Conservation (phyloP, 2,329 filamentous ascomycete genomes). For the Hawksworthiomyces lignivorus region DNA sequence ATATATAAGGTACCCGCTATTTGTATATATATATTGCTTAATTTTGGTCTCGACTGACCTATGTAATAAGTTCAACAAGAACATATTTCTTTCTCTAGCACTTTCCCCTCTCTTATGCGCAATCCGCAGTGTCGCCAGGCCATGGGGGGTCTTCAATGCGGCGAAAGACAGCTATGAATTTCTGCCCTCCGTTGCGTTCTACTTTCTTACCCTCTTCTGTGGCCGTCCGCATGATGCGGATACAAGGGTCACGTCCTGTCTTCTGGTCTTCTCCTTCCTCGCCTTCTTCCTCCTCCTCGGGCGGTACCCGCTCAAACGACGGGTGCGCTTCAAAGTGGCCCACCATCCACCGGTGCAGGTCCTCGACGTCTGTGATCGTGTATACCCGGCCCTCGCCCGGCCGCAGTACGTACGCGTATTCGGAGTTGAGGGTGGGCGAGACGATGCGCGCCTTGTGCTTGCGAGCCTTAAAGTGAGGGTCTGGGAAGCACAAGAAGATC, state of each 20-base stretch:
- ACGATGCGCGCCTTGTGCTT: slow-evolving; percentile 98
- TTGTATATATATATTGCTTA: too few species aligned
- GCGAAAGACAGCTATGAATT: slow-evolving; percentile 84
- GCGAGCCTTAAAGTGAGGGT: slow-evolving; percentile 93
- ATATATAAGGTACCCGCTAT: too few species aligned
- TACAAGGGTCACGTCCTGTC: slow-evolving; percentile 58
- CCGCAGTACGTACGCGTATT: slow-evolving; percentile 81
- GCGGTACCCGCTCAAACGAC: slow-evolving; percentile 64
- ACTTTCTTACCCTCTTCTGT: slow-evolving; percentile 99
- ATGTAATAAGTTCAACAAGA: too few species aligned
- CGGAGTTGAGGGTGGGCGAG: slow-evolving; percentile 76
- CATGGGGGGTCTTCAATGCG: slow-evolving; percentile 73
- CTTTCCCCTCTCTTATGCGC: background rate
- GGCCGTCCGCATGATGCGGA: slow-evolving; percentile 67
- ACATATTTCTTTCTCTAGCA: background rate
- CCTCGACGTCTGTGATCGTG: slow-evolving; percentile 95
- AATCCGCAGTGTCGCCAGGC: slow-evolving; percentile 29
- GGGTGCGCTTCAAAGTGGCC: slow-evolving; percentile 71
- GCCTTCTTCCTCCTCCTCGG: slow-evolving; percentile 56
- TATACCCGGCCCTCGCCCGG: slow-evolving; percentile 77
- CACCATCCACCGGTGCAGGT: slow-evolving; percentile 90
- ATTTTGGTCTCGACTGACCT: background rate
- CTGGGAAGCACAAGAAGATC: slow-evolving; percentile 96
- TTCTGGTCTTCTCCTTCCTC: slow-evolving; percentile 22
- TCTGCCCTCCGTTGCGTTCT: slow-evolving; percentile 77